Conservation (phyloP, 2,329 filamentous ascomycete species). For the Ampelomyces quisqualis region DNA sequence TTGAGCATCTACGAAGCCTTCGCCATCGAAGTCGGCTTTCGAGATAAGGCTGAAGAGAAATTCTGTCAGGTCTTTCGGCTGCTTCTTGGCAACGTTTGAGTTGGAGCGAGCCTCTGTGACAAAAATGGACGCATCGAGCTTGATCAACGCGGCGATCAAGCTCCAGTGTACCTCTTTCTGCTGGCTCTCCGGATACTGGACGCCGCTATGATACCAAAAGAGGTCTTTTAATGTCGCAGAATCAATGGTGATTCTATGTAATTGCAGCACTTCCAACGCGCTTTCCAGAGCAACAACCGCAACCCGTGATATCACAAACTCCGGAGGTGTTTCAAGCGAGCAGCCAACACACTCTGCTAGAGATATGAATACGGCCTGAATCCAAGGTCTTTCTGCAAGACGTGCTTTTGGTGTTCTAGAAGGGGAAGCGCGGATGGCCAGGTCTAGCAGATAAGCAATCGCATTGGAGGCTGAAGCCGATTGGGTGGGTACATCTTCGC, state of each 20-base stretch:
- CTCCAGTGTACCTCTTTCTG: constrained; percentile 31
- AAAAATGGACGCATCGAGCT: constrained; percentile 38
- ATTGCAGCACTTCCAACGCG: constrained; percentile 27
- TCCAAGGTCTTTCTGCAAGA: constrained; percentile 47
- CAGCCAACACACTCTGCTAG: constrained; percentile 41
- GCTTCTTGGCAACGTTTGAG: constrained; percentile 10
- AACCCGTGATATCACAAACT: constrained; percentile 18
- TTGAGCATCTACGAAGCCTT: constrained; percentile 6
- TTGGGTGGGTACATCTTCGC: constrained; percentile 22
- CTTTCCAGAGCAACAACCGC: constrained; percentile 28
- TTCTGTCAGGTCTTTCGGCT: constrained; percentile 27
- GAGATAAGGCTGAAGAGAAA: constrained; percentile 37
- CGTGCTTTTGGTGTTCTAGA: constrained; percentile 45
- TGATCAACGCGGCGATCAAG: constrained; percentile 36
- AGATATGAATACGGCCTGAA: constrained; percentile 44
- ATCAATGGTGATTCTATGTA: constrained; percentile 29
- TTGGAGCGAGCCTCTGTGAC: constrained; percentile 23
- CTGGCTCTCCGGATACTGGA: constrained; percentile 25
- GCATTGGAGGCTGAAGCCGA: constrained; percentile 28
- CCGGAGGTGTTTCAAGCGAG: constrained; percentile 25
- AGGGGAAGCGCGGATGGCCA: constrained; percentile 46
- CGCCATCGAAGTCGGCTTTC: constrained; percentile 13
- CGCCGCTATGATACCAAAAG: constrained; percentile 41
- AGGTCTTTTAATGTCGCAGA: constrained; percentile 30
- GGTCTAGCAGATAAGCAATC: constrained; percentile 42